Base-by-base conservation (phyloP, 495 filamentous ascomycete species). In the Penicillium manginii region DNA sequence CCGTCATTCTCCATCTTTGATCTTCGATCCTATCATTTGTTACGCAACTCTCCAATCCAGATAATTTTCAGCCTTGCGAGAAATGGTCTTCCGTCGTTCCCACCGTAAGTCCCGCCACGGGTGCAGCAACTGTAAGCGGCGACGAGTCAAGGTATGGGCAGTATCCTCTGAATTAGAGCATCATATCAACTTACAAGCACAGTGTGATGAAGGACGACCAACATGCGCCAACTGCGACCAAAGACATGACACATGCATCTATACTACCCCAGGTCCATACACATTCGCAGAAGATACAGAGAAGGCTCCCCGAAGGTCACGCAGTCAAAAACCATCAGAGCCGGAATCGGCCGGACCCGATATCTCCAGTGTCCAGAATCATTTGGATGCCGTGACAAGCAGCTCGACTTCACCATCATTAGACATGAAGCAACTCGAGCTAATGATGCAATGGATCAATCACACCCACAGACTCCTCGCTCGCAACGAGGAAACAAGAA, bases 121-220 rank as follows among this genome's bases (percentile, higher is more conserved):
- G 5, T 70, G 67, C 42, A 61, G 22, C 21, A 58, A 52, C n/a
- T 70, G 67, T 46, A 70, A 70, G 22, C 55, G 54, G 7, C 61
- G 67, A 29, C 45, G 67, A 49, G 67, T 70, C 4, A 70, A 70
- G 61, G 67, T 70, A 31, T n/a, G 15, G 19, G 32, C 33, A 10
- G 35, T 14, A 31, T 33, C 11, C 26, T 37, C 23, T 17, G 19
- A 18, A 40, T 61, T 29, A 61, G n/a, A 45, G 3, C 4, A 46
- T 15, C 29, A n/a, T n/a, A 47, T 26, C 19, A 47, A 26, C 19
- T 47, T 26, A 47, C 21, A 15, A 47, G 22, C 21, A 5, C 18
- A 68, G 68, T 70, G 68, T 33, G 68, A 70, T 55, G 68, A 70
- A 31, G n/a, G 35, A 10, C 52, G 65, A 2, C 68, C 68, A 22